Evolutionary conservation across 495 filamentous ascomycete species (phyloP).

Genomic region (Oleoguttula mirabilis): DNA sequence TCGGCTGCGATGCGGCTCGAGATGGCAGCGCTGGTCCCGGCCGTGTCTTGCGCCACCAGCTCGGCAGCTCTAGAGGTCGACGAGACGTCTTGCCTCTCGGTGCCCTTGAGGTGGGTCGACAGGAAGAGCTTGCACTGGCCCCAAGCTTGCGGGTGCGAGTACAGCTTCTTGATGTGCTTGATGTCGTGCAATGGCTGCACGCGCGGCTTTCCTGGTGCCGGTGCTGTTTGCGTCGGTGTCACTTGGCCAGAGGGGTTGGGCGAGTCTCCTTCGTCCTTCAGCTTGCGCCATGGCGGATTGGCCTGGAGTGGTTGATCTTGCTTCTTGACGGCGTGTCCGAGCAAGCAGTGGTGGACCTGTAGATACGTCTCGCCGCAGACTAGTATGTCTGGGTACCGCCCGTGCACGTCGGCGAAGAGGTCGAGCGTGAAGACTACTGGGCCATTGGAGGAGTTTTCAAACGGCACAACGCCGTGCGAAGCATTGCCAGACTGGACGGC

Average conservation of each 20-base stretch:
- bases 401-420: conserved; percentile 59
- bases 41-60: conserved; percentile 49
- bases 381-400: conserved; percentile 47
- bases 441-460: conserved; percentile 93
- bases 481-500: conserved; percentile 53
- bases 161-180: conserved; percentile 41
- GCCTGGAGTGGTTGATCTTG: neutral
- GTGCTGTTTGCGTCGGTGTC: conserved; percentile 16
- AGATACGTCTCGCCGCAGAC: conserved; percentile 76
- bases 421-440: conserved; percentile 81
- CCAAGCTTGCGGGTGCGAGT: conserved; percentile 90
- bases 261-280: neutral
- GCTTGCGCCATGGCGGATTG: neutral
- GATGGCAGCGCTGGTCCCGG: conserved; percentile 59
- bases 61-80: conserved; percentile 76
- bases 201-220: conserved; percentile 19
- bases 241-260: conserved; percentile 9
- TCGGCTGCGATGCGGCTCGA: conserved; percentile 61
- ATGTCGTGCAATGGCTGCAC: conserved; percentile 32
- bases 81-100: conserved; percentile 71
- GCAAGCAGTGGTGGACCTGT: conserved; percentile 72
- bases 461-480: conserved; percentile 73
- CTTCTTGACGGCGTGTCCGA: conserved; percentile 39
- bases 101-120: conserved; percentile 46
- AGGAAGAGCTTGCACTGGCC: conserved; percentile 82